A percentile compares a stretch with the other conserved stretches of the same genome.
phyloP scores from a whole-genome alignment of 768 basidiomycete species.

The Xerocomellus dryophilus region DNA sequence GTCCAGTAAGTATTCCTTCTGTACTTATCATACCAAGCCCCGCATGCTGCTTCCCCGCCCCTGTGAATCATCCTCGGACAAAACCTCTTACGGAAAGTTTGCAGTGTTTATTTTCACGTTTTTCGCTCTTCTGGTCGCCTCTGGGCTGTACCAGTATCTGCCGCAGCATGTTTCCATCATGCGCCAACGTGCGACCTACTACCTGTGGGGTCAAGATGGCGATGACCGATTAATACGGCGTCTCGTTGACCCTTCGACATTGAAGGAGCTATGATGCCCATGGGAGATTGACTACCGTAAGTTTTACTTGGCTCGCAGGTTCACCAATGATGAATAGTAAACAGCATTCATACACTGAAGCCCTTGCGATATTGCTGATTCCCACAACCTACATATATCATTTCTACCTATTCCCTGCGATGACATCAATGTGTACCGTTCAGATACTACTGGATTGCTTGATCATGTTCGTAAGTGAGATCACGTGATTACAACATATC shows the following conservation, averaged over 20 bases:
- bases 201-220: constrained; percentile 56
- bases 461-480: background rate
- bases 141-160: constrained; percentile 55
- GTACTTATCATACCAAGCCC: background rate
- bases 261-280: constrained; percentile 28
- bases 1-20: constrained; percentile 43
- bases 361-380: constrained; percentile 1
- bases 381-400: constrained; percentile 13
- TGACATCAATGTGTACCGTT: constrained; percentile 16
- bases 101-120: constrained; percentile 43
- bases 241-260: constrained; percentile 26
- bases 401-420: constrained; percentile 10
- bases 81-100: constrained; percentile 7
- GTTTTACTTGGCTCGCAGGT: constrained; percentile 4
- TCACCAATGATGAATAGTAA: constrained; percentile 5
- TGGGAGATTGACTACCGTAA: constrained; percentile 5
- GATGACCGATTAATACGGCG: constrained; percentile 34
- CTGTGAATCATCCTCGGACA: background rate
- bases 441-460: constrained; percentile 1
- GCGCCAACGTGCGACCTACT: constrained; percentile 55
- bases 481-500: background rate
- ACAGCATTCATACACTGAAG: constrained; percentile 6
- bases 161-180: constrained; percentile 58
- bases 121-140: constrained; percentile 44
- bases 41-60: background rate